phyloP scores from a whole-genome alignment of 169 alveolate genomes.

The Cryptosporidium baileyi region DNA sequence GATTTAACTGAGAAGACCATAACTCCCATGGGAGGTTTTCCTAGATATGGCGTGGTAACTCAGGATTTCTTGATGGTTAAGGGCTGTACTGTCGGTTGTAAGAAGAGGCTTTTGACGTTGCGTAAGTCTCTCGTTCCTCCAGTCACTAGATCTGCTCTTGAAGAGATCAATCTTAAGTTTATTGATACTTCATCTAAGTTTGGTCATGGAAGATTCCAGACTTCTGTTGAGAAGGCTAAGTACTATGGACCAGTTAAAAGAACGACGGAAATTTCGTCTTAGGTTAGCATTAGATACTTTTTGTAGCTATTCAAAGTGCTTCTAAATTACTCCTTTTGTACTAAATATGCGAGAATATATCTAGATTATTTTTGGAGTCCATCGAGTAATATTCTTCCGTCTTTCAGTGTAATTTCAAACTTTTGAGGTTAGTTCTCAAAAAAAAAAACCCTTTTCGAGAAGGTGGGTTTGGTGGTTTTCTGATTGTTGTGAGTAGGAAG shows the following conservation, averaged over 20 bases:
- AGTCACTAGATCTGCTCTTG: conserved; percentile 92
- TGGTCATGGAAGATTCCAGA: conserved; percentile 99
- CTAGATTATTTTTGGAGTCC: too few relatives aligned
- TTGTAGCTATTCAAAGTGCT: background rate
- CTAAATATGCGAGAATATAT: too few relatives aligned
- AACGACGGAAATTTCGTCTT: conserved; percentile 20
- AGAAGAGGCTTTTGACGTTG: conserved; percentile 95
- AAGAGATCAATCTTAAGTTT: conserved; percentile 94
- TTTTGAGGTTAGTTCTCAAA: background rate
- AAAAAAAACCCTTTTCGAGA: background rate
- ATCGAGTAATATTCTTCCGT: background rate
- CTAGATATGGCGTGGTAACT: conserved; percentile 97
- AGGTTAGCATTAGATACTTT: background rate
- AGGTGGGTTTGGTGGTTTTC: background rate
- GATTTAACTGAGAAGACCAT: conserved; percentile 98
- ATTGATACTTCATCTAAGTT: conserved; percentile 99
- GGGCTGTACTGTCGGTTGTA: conserved; percentile 98
- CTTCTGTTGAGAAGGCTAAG: conserved; percentile 97
- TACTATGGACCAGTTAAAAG: conserved; percentile 95
- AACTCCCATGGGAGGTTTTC: conserved; percentile 99
- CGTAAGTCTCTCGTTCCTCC: conserved; percentile 96
- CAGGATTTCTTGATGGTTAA: conserved; percentile 98
- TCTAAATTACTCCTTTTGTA: background rate
- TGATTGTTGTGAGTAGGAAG: background rate
- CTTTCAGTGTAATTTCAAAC: background rate